Percentiles rank a stretch among this genome's conserved stretches.
Conservation (phyloP, 2,329 filamentous ascomycete species). For the Fusarium camptoceras region DNA sequence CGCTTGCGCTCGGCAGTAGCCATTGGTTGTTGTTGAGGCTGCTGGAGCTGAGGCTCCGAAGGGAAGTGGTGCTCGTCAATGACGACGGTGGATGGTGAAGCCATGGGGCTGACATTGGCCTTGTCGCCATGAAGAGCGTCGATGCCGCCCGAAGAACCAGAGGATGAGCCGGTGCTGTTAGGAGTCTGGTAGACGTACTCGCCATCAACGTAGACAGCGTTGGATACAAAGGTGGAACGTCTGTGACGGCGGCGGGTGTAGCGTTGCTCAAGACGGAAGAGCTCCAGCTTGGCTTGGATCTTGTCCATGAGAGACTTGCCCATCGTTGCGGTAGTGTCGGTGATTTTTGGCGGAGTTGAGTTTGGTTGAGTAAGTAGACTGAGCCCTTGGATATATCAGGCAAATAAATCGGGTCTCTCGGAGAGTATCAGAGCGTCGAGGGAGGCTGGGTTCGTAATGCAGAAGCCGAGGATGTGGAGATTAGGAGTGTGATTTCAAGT, state of each 20-base stretch:
- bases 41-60: slow-evolving; percentile 28
- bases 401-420: slow-evolving; percentile 23
- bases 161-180: slow-evolving; percentile 67
- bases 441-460: slow-evolving; percentile 25
- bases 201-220: slow-evolving; percentile 92
- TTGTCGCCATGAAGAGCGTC: slow-evolving; percentile 54
- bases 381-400: slow-evolving; percentile 11
- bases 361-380: neutral
- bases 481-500: slow-evolving; percentile 18
- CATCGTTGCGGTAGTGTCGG: slow-evolving; percentile 52
- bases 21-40: slow-evolving; percentile 29
- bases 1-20: slow-evolving; percentile 58
- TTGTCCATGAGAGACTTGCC: slow-evolving; percentile 67
- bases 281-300: slow-evolving; percentile 79
- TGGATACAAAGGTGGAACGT: slow-evolving; percentile 88
- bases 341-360: slow-evolving; percentile 1
- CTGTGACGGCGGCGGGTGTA: slow-evolving; percentile 90
- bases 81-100: slow-evolving; percentile 44
- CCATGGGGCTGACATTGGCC: slow-evolving; percentile 39
- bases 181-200: slow-evolving; percentile 88
- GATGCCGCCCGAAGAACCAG: slow-evolving; percentile 56
- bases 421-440: slow-evolving; percentile 31
- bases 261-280: slow-evolving; percentile 94
- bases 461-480: slow-evolving; percentile 36
- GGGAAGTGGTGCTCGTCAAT: slow-evolving; percentile 41